Base-by-base conservation (phyloP, 805 yeast genomes). In the Cyberlindnera xishuangbannaensis region DNA sequence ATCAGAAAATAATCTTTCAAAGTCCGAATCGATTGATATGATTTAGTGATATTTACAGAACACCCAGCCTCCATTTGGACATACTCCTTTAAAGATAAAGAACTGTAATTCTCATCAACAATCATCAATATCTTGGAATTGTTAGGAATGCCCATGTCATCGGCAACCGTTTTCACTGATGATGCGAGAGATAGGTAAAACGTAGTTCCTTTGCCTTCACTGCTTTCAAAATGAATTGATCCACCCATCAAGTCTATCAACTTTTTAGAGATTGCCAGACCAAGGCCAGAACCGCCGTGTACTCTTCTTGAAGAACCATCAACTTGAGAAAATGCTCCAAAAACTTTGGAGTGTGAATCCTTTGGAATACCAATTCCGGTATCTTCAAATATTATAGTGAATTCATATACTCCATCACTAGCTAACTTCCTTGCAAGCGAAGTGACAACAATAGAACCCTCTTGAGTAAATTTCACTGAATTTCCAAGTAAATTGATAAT, bases 271-370 rank as follows among this genome's bases (percentile, higher is more conserved):
- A 84, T 84, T 3, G 92, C 81, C 31, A 85, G 67, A 10, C 95
- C 95, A 29, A 84, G 67, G 43, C 95, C 95, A 5, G 95, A 84
- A 45, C 95, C 95, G 44, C 95, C 95, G 55, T 82, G 84, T 50
- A 82, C 83, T 54, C 95, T 72, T 6, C 94, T 84, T 3, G 95
- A 84, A 5, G 94, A 83, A 24, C 95, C 95, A 60, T 84, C 95
- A 12, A 94, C 94, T 56, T 84, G 95, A 50, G 92, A 81, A 63
- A 85, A 84, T 2, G 90, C 85, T 49, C 84, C 95, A 51, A 84
- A 85, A 43, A 84, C 84, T 27, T 83, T 69, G 14, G 85, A 90
- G 21, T 84, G 68, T 50, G 85, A 83, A 51, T 84, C 94, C 49
- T 74, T 75, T 53, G 81, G 84, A 45, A 84, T 84, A 43, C 95